A percentile compares a stretch with the other conserved stretches of the same genome.
phyloP scores from a whole-genome alignment of 176 grass and related monocot genomes.

The Chrysopogon serrulatus region DNA sequence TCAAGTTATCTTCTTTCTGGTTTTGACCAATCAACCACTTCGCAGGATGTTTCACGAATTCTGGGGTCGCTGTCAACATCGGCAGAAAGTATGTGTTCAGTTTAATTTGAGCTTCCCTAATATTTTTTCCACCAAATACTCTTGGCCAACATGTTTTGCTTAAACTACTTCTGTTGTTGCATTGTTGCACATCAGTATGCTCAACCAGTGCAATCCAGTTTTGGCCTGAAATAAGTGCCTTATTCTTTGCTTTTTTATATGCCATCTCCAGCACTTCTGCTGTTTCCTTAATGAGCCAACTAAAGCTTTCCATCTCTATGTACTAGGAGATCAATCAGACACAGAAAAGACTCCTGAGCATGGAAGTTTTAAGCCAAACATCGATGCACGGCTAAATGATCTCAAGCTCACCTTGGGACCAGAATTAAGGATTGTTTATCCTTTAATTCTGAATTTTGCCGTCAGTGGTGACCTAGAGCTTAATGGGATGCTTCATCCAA shows the following conservation, averaged over 20 bases:
- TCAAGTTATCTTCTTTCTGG: constrained; percentile 49
- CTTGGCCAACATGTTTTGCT: neutral
- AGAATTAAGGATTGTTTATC: constrained; percentile 93
- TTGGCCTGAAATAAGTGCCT: neutral
- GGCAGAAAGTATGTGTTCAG: constrained; percentile 47
- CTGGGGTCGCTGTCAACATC: constrained; percentile 57
- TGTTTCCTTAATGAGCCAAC: constrained; percentile 22
- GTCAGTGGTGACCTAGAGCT: constrained; percentile 91
- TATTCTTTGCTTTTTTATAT: neutral
- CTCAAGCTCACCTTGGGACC: constrained; percentile 91
- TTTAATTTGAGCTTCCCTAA: neutral
- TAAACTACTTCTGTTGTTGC: neutral
- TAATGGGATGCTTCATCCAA: constrained; percentile 84
- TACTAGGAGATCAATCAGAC: constrained; percentile 69
- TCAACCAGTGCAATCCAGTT: neutral
- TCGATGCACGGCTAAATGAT: constrained; percentile 75
- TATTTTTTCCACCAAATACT: neutral
- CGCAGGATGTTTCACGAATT: constrained; percentile 54
- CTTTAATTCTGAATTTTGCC: constrained; percentile 96
- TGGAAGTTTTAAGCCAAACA: constrained; percentile 55
- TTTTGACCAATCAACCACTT: constrained; percentile 58
- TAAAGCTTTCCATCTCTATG: constrained; percentile 12
- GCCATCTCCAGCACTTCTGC: neutral
- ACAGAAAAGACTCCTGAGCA: constrained; percentile 60
- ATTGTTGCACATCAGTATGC: neutral